Evolutionary conservation across 805 yeast species (phyloP).

Genomic region (Saccharomycopsis capsularis): DNA sequence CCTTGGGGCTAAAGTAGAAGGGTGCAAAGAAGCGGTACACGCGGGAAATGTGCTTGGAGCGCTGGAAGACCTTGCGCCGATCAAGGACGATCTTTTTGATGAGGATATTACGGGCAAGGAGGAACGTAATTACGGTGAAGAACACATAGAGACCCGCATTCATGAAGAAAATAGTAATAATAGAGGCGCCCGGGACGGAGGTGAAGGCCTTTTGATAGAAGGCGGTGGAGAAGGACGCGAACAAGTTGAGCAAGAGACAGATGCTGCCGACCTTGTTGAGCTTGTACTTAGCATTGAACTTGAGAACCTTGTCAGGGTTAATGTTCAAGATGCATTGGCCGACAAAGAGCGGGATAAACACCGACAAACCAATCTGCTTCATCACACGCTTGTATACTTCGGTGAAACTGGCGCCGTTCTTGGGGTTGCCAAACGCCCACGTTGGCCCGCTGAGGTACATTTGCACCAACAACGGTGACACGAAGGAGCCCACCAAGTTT

Average conservation of each 20-base stretch:
- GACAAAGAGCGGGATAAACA: conserved; percentile 80
- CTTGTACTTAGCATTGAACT: conserved; percentile 50
- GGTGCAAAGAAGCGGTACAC: conserved; percentile 39
- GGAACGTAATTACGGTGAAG: conserved; percentile 59
- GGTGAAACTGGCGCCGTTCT: conserved; percentile 45
- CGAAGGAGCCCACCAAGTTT: conserved; percentile 75
- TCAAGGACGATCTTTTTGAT: conserved; percentile 12
- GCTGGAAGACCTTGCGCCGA: background rate
- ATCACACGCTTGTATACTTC: conserved; percentile 66
- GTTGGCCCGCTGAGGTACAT: conserved; percentile 48
- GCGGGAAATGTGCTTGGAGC: conserved; percentile 1
- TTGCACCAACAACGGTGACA: conserved; percentile 80
- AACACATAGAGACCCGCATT: conserved; percentile 73
- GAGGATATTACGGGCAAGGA: conserved; percentile 40
- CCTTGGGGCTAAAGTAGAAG: conserved; percentile 62
- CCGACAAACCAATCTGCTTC: conserved; percentile 81
- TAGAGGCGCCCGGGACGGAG: conserved; percentile 56
- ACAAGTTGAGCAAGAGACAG: conserved; percentile 72
- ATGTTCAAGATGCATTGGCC: conserved; percentile 77
- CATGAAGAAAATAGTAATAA: conserved; percentile 75
- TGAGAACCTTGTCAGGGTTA: conserved; percentile 57
- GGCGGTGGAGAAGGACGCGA: conserved; percentile 78
- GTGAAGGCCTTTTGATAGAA: conserved; percentile 77
- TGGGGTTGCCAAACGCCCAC: conserved; percentile 81
- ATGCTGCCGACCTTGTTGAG: conserved; percentile 71